Percentiles rank a stretch among this genome's conserved stretches.
These are phyloP conservation scores for Capsicum chinense DNA, from an alignment of 257 asterid species.

Conservation along the genomic window DNA sequence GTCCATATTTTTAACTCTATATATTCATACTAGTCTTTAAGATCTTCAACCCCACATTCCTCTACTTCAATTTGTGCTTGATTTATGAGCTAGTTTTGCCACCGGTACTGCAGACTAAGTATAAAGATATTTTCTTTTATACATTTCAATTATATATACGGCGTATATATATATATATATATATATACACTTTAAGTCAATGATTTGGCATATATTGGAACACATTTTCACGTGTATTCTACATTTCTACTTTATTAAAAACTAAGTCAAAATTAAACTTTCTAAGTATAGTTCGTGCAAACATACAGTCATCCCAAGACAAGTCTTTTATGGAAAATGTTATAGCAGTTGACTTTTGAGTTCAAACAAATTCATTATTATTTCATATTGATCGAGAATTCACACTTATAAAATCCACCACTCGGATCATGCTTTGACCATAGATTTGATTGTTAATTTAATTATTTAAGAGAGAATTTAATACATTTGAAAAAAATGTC, in stretches of 20 bases:
- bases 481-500: neutral
- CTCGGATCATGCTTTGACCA: too few species aligned
- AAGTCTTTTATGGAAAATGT: too few species aligned
- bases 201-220: neutral
- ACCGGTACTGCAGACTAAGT: neutral
- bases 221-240: neutral
- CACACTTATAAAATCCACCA: too few species aligned
- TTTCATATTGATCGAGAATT: too few species aligned
- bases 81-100: neutral
- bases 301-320: too few species aligned
- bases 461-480: too few species aligned
- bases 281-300: neutral
- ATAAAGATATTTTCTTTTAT: neutral
- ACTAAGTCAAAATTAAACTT: neutral
- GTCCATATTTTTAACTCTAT: neutral
- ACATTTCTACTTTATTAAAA: neutral
- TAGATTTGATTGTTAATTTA: too few species aligned
- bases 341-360: too few species aligned
- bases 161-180: too few species aligned
- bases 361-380: too few species aligned
- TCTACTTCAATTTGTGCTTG: neutral
- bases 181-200: neutral
- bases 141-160: neutral
- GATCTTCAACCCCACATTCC: neutral
- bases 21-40: neutral